These are phyloP conservation scores for Pichia sp. DNA, from an alignment of 1,139 yeast species.

Conservation along the genomic window DNA sequence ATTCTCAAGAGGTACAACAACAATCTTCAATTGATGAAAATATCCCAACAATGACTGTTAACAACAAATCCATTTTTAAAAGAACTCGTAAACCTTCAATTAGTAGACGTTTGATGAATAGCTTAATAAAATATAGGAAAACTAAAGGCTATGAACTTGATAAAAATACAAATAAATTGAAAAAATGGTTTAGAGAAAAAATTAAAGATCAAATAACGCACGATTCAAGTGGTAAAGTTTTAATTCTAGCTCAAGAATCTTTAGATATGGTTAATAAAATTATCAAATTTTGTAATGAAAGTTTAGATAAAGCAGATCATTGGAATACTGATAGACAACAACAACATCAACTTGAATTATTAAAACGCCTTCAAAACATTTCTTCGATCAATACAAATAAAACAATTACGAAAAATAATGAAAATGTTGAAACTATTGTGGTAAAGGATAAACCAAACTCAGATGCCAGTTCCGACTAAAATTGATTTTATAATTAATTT, in stretches of 20 bases:
- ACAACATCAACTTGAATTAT: conserved; percentile 24
- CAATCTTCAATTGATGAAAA: neutral
- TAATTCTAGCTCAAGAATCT: conserved; percentile 82
- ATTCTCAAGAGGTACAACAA: no score
- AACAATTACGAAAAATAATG: conserved; percentile 2
- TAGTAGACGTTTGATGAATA: conserved; percentile 25
- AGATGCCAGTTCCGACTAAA: no score
- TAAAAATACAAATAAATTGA: conserved; percentile 11
- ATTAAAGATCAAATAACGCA: conserved; percentile 27
- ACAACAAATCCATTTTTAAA: conserved; percentile 12
- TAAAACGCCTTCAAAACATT: conserved; percentile 24
- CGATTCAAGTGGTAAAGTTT: conserved; percentile 55
- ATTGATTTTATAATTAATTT: no score
- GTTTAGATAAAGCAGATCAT: conserved; percentile 72
- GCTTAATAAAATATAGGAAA: conserved; percentile 24
- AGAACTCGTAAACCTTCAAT: conserved; percentile 17
- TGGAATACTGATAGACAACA: conserved; percentile 44
- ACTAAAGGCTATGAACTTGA: conserved; percentile 9
- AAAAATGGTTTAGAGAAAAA: conserved; percentile 26
- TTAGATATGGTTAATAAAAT: conserved; percentile 81
- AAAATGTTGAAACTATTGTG: conserved; percentile 7
- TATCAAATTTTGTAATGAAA: conserved; percentile 77
- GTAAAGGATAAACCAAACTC: conserved; percentile 5
- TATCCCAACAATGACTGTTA: conserved; percentile 16
- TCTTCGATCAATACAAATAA: conserved; percentile 9